Percentiles rank a stretch among this genome's conserved stretches.
Conservation (phyloP, 257 asterid genomes). For the Solanum bukasovii region DNA sequence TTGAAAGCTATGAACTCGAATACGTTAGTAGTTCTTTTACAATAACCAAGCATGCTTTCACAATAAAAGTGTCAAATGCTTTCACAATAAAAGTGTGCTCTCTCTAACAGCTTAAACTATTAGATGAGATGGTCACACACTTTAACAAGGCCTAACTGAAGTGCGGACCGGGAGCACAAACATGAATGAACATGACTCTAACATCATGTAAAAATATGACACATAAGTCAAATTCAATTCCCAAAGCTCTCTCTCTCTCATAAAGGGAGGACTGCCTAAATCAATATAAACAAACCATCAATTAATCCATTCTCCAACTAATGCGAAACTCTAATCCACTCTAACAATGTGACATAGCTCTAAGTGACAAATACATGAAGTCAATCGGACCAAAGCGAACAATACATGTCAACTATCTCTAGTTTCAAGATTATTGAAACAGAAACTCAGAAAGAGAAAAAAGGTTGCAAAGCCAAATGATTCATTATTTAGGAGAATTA, state of each 20-base stretch:
- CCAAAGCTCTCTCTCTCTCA: not conserved
- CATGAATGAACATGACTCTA: not conserved
- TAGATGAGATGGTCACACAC: not conserved
- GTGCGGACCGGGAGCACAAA: not conserved
- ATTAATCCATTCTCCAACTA: too few species aligned
- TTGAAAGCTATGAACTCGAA: not conserved
- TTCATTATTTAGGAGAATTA: too few species aligned
- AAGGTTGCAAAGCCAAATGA: not conserved
- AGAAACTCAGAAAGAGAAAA: not conserved
- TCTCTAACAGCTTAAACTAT: too few species aligned
- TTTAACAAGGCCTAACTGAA: not conserved
- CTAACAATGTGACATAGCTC: not conserved
- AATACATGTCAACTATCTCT: not conserved
- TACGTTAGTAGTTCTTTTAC: not conserved
- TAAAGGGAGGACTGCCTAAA: not conserved
- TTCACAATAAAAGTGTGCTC: too few species aligned
- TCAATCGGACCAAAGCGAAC: not conserved
- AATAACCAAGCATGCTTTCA: not conserved
- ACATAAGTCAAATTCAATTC: not conserved
- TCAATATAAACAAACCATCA: not conserved
- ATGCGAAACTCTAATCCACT: not conserved
- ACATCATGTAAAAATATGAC: not conserved
- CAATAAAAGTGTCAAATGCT: too few species aligned
- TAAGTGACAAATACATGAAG: not conserved
- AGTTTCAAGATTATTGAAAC: not conserved